phyloP scores from a whole-genome alignment of 257 asterid genomes.

The Solanum chiquidenum region DNA sequence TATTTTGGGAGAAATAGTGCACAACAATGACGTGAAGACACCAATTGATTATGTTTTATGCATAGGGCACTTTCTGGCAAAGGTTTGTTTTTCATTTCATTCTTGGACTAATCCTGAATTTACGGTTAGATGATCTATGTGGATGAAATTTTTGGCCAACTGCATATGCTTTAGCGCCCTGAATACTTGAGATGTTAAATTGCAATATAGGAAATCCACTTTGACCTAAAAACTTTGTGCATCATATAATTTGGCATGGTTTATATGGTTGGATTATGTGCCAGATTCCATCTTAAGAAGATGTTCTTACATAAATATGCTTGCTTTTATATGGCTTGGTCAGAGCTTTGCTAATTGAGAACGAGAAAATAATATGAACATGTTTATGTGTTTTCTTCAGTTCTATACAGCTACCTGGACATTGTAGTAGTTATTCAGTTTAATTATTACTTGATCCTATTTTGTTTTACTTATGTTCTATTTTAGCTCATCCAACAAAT shows the following conservation, averaged over 20 bases:
- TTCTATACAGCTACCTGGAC: neutral
- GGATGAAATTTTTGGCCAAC: neutral
- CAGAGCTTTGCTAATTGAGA: neutral
- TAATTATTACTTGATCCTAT: neutral
- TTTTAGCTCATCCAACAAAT: neutral
- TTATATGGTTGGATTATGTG: neutral
- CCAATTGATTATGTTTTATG: conserved; percentile 87
- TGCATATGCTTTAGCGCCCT: neutral
- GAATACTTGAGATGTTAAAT: neutral
- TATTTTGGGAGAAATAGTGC: conserved; percentile 89
- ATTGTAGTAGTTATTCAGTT: neutral
- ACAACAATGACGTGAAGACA: conserved; percentile 45
- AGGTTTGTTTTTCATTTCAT: conserved; percentile 33
- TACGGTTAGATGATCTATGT: neutral
- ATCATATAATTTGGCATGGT: neutral
- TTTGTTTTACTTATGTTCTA: neutral
- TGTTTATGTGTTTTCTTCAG: neutral
- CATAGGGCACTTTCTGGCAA: conserved; percentile 78
- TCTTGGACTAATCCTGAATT: neutral
- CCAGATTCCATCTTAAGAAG: neutral
- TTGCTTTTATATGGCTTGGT: neutral
- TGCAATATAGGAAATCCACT: neutral
- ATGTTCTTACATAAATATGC: neutral
- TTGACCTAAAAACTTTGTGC: neutral
- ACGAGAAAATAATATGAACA: neutral